phyloP scores from a whole-genome alignment of 768 basidiomycete species.

The Phlebiopsis gigantea region DNA sequence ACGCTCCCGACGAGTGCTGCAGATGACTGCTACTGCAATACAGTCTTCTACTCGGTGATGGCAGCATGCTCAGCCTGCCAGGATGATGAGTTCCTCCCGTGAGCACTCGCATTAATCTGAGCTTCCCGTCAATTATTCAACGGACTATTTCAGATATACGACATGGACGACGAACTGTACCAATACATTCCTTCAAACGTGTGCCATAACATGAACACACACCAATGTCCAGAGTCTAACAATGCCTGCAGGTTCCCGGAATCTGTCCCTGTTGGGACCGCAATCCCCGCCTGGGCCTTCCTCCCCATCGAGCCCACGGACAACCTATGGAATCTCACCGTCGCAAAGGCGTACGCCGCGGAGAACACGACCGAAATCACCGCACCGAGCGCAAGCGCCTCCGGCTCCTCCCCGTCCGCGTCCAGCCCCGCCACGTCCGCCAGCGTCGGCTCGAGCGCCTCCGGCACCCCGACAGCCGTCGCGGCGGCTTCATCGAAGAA shows the following conservation, averaged over 20 bases:
- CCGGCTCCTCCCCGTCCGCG: not conserved
- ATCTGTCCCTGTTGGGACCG: constrained; percentile 40
- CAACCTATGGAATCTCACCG: not conserved
- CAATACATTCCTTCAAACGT: constrained; percentile 22
- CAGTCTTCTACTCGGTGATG: constrained; percentile 50
- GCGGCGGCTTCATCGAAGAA: not conserved
- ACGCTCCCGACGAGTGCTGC: constrained; percentile 31
- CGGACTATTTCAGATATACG: constrained; percentile 37
- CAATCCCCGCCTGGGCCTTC: constrained; percentile 61
- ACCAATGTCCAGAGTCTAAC: not conserved
- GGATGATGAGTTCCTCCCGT: constrained; percentile 34
- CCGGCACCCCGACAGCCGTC: not conserved
- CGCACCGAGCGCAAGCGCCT: not conserved
- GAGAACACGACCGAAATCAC: not conserved
- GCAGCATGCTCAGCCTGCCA: constrained; percentile 58
- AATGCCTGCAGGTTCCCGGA: constrained; percentile 35
- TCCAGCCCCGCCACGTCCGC: not conserved
- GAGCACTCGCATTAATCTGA: constrained; percentile 1
- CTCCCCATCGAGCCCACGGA: constrained; percentile 34
- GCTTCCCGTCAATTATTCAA: not conserved
- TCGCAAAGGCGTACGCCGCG: not conserved
- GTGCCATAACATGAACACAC: not conserved
- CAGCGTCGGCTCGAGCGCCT: not conserved
- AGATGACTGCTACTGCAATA: constrained; percentile 46
- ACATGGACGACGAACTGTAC: constrained; percentile 45